Conservation (phyloP, 176 grass and related monocot species). For the Oryza coarctata region DNA sequence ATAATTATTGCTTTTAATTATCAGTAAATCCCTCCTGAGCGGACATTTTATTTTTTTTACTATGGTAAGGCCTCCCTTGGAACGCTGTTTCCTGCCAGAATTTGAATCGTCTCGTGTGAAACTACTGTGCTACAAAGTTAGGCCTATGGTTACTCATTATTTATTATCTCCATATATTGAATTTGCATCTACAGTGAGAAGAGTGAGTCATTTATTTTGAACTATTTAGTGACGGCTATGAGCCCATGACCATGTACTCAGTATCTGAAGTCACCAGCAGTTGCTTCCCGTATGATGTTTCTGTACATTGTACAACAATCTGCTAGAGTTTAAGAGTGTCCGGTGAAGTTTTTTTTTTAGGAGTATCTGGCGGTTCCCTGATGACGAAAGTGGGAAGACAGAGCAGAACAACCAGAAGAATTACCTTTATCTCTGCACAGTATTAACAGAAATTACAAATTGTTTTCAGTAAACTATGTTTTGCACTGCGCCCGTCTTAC, state of each 20-base stretch:
- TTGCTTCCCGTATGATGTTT: too few species aligned
- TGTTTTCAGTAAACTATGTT: constrained; percentile 9
- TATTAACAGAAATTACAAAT: constrained; percentile 6
- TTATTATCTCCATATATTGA: too few species aligned
- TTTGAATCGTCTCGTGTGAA: background rate
- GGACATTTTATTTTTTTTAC: constrained; percentile 2
- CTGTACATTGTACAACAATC: too few species aligned
- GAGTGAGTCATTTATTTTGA: too few species aligned
- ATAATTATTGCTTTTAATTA: constrained; percentile 28
- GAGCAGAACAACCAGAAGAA: background rate
- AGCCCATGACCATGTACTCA: too few species aligned
- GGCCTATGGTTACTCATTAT: too few species aligned
- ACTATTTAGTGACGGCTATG: too few species aligned
- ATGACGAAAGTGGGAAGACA: background rate
- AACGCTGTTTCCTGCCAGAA: background rate
- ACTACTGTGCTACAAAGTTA: too few species aligned
- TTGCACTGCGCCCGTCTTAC: background rate
- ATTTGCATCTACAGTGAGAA: too few species aligned
- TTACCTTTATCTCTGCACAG: constrained; percentile 12
- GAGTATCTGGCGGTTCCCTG: background rate
- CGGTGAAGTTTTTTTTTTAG: too few species aligned
- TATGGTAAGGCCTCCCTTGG: constrained; percentile 3
- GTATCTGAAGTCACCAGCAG: too few species aligned
- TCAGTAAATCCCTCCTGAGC: background rate
- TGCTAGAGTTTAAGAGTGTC: too few species aligned